Conservation (phyloP, 805 yeast genomes). For the Candida taoyuanica region DNA sequence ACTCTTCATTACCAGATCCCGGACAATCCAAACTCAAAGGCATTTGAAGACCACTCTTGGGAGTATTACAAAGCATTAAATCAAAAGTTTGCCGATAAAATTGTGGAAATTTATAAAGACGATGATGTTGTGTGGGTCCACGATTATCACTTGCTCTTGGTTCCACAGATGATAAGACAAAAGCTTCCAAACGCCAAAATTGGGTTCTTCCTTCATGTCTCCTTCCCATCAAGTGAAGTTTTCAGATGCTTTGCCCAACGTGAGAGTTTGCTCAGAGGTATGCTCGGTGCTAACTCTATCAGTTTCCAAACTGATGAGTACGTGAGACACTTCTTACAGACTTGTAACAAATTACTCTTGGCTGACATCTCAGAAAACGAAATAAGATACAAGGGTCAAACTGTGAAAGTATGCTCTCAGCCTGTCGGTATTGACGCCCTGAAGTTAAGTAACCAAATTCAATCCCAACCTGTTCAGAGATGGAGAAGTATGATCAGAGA, state of each 20-base stretch:
- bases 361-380: conserved; percentile 73
- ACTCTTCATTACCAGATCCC: conserved; percentile 92
- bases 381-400: conserved; percentile 54
- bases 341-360: conserved; percentile 76
- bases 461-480: conserved; percentile 43
- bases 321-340: conserved; percentile 89
- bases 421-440: conserved; percentile 80
- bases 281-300: conserved; percentile 83
- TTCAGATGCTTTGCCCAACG: conserved; percentile 92
- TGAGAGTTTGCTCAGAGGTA: conserved; percentile 67
- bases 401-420: conserved; percentile 50
- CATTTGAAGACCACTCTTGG: conserved; percentile 96
- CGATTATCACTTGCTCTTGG: conserved; percentile 85
- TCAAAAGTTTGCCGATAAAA: conserved; percentile 71
- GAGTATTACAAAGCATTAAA: conserved; percentile 72
- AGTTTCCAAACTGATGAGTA: conserved; percentile 92
- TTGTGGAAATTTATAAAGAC: conserved; percentile 60
- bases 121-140: conserved; percentile 90
- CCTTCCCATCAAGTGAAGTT: conserved; percentile 94
- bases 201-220: conserved; percentile 88
- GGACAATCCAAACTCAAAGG: conserved; percentile 88
- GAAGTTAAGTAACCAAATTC: conserved; percentile 43
- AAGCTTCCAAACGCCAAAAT: conserved; percentile 77
- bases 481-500: conserved; percentile 72
- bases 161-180: conserved; percentile 78